Conservation (phyloP, 108 stramenopile species). For the Chaetoceros muelleri region DNA sequence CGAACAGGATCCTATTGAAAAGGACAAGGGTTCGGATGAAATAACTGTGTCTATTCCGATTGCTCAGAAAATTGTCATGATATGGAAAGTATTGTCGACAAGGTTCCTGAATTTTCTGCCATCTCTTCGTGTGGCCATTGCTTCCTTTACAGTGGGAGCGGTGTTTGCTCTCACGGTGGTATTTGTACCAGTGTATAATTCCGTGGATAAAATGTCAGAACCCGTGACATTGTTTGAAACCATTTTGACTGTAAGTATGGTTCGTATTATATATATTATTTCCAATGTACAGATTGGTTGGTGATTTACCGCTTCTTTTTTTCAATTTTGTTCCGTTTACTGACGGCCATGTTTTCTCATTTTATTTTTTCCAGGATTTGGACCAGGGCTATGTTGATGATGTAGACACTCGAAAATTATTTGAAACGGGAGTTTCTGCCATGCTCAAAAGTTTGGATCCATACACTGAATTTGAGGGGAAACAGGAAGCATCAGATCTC, state of each 20-base stretch:
- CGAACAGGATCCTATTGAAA: no score
- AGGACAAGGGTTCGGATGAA: no score
- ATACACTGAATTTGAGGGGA: conserved; percentile 90
- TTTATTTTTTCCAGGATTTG: conserved; percentile 24
- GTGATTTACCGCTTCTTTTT: no score
- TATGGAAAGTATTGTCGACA: background rate
- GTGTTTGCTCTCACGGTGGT: conserved; percentile 28
- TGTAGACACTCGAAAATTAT: conserved; percentile 78
- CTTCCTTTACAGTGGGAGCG: conserved; percentile 27
- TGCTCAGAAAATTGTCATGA: no score
- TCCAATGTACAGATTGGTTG: no score
- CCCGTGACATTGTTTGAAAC: conserved; percentile 82
- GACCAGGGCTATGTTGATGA: conserved; percentile 73
- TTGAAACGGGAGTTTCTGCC: conserved; percentile 87
- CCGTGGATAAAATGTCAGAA: conserved; percentile 33
- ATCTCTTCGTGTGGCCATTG: conserved; percentile 6
- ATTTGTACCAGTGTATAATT: conserved; percentile 37
- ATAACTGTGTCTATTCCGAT: no score
- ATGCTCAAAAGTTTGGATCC: conserved; percentile 92
- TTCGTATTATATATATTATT: no score
- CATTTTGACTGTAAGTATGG: conserved; percentile 32
- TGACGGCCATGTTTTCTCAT: background rate
- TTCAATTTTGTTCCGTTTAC: background rate
- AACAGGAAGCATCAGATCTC: conserved; percentile 63
- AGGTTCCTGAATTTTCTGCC: conserved; percentile 1